phyloP scores from a whole-genome alignment of 2,329 filamentous ascomycete species.

The Fusarium sp. region DNA sequence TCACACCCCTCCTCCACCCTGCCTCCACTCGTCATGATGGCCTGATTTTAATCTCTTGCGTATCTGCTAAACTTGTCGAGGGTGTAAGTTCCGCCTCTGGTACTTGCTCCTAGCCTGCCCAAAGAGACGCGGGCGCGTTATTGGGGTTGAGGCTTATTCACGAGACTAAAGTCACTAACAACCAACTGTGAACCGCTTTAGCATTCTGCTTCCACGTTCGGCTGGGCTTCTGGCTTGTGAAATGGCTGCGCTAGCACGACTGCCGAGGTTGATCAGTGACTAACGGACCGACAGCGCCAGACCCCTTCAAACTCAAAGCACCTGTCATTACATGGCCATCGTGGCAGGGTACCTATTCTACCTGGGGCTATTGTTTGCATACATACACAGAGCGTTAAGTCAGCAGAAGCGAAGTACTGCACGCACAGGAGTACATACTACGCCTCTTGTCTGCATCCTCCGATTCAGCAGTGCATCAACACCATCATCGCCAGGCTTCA shows the following conservation, averaged over 20 bases:
- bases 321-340: neutral
- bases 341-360: neutral
- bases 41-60: slow-evolving; percentile 48
- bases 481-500: slow-evolving; percentile 25
- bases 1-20: slow-evolving; percentile 16
- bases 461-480: slow-evolving; percentile 3
- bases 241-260: slow-evolving; percentile 24
- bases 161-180: slow-evolving; percentile 4
- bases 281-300: slow-evolving; percentile 26
- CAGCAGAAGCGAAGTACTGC: slow-evolving; percentile 8
- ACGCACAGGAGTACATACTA: slow-evolving; percentile 15
- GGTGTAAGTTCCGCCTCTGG: slow-evolving; percentile 39
- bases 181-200: slow-evolving; percentile 18
- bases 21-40: slow-evolving; percentile 45
- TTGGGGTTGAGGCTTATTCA: slow-evolving; percentile 34
- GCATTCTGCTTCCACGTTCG: slow-evolving; percentile 25
- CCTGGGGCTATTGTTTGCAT: slow-evolving; percentile 1
- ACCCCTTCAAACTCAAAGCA: slow-evolving; percentile 22
- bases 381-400: slow-evolving; percentile 1
- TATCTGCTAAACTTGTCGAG: slow-evolving; percentile 29
- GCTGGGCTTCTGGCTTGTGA: slow-evolving; percentile 34
- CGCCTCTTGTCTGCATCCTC: slow-evolving; percentile 30
- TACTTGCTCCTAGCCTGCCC: slow-evolving; percentile 23
- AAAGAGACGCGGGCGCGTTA: slow-evolving; percentile 23
- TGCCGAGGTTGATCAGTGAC: slow-evolving; percentile 31